These are phyloP conservation scores for Blechomonas ayalai DNA, from an alignment of 208 protist species.

Conservation along the genomic window DNA sequence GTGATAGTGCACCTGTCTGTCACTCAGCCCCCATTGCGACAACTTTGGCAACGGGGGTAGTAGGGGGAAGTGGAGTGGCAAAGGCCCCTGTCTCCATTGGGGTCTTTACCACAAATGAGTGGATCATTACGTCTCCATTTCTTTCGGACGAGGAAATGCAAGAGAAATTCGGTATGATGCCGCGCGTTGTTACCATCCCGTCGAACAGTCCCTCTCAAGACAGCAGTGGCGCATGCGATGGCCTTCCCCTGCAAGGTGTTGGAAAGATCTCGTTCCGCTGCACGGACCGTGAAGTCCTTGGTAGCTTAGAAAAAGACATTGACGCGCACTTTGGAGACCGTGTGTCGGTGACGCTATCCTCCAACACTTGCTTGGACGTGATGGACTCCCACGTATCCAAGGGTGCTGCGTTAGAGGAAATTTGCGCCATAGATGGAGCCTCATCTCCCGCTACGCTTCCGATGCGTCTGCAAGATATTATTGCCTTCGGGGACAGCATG, in stretches of 20 bases:
- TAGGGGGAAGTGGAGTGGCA: no score
- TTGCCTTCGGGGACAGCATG: constrained; percentile 63
- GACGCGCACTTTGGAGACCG: constrained; percentile 23
- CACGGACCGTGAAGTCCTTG: constrained; percentile 21
- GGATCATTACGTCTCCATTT: constrained; percentile 32
- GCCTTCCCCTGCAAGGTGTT: constrained; percentile 40
- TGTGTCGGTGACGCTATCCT: constrained; percentile 47
- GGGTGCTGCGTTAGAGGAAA: constrained; percentile 29
- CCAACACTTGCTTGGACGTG: constrained; percentile 47
- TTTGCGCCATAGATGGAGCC: no score
- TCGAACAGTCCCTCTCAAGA: constrained; percentile 8
- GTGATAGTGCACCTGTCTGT: constrained; percentile 11
- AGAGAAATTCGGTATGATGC: constrained; percentile 51
- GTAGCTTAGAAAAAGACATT: constrained; percentile 31
- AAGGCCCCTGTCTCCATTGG: constrained; percentile 25
- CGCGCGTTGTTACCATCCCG: constrained; percentile 29
- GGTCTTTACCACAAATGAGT: constrained; percentile 39
- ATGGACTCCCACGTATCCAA: constrained; percentile 52
- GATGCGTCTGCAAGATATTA: constrained; percentile 14
- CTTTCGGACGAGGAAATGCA: constrained; percentile 24
- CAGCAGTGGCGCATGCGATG: constrained; percentile 25
- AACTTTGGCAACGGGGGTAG: no score
- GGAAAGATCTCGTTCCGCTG: constrained; percentile 68
- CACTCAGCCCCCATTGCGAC: no score
- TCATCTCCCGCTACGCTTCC: no score